These are phyloP conservation scores for Lactarius deliciosus DNA, from an alignment of 768 basidiomycete species.

Conservation along the genomic window DNA sequence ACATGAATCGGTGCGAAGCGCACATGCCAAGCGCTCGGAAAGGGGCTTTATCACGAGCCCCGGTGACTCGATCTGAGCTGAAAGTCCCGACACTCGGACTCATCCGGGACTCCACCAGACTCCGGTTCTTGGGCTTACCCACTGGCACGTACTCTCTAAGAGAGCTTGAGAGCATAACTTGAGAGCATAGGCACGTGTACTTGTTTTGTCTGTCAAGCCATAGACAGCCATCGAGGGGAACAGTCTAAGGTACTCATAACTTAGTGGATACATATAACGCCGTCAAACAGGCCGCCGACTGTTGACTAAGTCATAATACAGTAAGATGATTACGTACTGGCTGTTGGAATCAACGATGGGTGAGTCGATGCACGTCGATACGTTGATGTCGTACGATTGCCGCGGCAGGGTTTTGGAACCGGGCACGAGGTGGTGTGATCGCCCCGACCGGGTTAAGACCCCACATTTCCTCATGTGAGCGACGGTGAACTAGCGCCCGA, in stretches of 20 bases:
- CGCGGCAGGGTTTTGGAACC: background rate
- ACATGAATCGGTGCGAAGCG: background rate
- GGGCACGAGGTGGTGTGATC: background rate
- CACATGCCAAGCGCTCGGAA: background rate
- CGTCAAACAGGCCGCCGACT: background rate
- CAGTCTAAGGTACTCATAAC: background rate
- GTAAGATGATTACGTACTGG: background rate
- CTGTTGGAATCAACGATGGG: background rate
- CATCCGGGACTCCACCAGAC: background rate
- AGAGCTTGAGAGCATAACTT: background rate
- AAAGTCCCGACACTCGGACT: background rate
- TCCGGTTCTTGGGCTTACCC: background rate
- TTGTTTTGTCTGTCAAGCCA: background rate
- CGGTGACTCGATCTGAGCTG: background rate
- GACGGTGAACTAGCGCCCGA: background rate
- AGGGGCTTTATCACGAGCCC: background rate
- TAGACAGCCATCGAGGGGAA: background rate
- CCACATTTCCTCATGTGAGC: too few species aligned
- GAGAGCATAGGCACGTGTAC: background rate
- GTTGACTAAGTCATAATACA: background rate
- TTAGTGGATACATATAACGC: background rate
- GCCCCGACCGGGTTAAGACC: background rate
- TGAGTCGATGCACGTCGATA: too few species aligned
- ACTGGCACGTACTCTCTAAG: background rate
- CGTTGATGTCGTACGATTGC: background rate